Conservation (phyloP, 2,329 filamentous ascomycete species). For the Talaromyces sp. region DNA sequence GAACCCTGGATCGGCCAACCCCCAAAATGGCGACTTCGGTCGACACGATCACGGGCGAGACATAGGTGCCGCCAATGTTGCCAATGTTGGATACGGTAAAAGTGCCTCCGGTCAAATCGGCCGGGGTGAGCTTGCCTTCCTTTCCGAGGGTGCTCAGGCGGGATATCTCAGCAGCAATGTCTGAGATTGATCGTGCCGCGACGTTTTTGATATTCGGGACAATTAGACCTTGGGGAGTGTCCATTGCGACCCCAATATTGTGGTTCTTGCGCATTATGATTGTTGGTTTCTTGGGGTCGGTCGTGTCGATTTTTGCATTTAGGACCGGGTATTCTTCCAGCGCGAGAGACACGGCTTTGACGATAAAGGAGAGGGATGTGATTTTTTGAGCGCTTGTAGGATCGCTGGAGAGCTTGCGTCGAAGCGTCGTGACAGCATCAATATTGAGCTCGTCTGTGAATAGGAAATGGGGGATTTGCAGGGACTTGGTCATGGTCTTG, state of each 20-base stretch:
- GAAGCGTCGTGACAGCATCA: slow-evolving; percentile 65
- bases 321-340: slow-evolving; percentile 77
- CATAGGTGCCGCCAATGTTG: slow-evolving; percentile 86
- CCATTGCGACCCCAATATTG: slow-evolving; percentile 94
- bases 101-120: slow-evolving; percentile 78
- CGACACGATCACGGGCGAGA: slow-evolving; percentile 85
- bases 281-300: slow-evolving; percentile 60
- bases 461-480: slow-evolving; percentile 90
- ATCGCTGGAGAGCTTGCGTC: slow-evolving; percentile 67
- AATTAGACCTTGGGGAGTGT: slow-evolving; percentile 80
- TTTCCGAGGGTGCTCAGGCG: slow-evolving; percentile 69
- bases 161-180: slow-evolving; percentile 70
- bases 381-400: slow-evolving; percentile 56
- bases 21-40: slow-evolving; percentile 89
- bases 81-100: slow-evolving; percentile 97
- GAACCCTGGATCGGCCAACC: slow-evolving; percentile 70
- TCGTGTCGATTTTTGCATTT: slow-evolving; percentile 74
- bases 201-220: slow-evolving; percentile 91
- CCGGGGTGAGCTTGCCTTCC: slow-evolving; percentile 66
- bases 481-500: slow-evolving; percentile 90
- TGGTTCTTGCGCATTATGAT: slow-evolving; percentile 77
- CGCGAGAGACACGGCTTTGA: slow-evolving; percentile 89
- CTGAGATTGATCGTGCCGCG: slow-evolving; percentile 66
- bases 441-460: slow-evolving; percentile 90
- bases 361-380: slow-evolving; percentile 87